Evolutionary conservation across 441 rosid species (phyloP).

Genomic region (Isatis lusitanica): DNA sequence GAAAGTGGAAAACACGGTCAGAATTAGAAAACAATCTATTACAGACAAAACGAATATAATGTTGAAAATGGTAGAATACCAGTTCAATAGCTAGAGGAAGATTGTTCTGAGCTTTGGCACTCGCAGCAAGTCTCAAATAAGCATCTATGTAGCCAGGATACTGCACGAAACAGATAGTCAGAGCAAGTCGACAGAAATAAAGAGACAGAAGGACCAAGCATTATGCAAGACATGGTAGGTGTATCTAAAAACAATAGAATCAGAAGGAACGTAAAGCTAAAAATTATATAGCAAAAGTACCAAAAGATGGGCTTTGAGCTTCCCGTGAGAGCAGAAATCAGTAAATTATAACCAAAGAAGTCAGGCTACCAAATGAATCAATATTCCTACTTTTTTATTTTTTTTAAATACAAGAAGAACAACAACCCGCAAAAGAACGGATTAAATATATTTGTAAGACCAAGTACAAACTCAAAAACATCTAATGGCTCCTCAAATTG

Average conservation of each 20-base stretch:
- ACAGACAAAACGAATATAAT: conserved; percentile 8
- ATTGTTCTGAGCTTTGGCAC: conserved; percentile 88
- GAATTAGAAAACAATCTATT: conserved; percentile 16
- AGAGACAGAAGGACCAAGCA: conserved; percentile 11
- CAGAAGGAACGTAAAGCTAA: background rate
- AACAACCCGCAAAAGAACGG: background rate
- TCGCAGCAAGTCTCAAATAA: conserved; percentile 93
- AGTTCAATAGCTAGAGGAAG: conserved; percentile 92
- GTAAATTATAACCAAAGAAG: background rate
- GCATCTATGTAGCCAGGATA: conserved; percentile 94
- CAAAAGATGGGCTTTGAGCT: background rate
- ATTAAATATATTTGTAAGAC: background rate
- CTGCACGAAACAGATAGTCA: conserved; percentile 48
- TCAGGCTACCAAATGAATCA: conserved; percentile 7
- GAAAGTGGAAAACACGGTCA: conserved; percentile 19
- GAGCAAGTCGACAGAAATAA: conserved; percentile 26
- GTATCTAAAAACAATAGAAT: conserved; percentile 10
- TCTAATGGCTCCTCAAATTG: conserved; percentile 9
- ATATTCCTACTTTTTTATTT: conserved; percentile 1
- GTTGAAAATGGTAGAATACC: conserved; percentile 48
- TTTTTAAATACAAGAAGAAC: background rate
- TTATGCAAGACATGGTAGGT: conserved; percentile 1
- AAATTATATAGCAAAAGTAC: background rate
- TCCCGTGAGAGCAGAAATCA: background rate
- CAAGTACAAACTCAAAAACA: conserved; percentile 7